phyloP scores from a whole-genome alignment of 148 eudicot genomes.

The Arctostaphylos glauca region DNA sequence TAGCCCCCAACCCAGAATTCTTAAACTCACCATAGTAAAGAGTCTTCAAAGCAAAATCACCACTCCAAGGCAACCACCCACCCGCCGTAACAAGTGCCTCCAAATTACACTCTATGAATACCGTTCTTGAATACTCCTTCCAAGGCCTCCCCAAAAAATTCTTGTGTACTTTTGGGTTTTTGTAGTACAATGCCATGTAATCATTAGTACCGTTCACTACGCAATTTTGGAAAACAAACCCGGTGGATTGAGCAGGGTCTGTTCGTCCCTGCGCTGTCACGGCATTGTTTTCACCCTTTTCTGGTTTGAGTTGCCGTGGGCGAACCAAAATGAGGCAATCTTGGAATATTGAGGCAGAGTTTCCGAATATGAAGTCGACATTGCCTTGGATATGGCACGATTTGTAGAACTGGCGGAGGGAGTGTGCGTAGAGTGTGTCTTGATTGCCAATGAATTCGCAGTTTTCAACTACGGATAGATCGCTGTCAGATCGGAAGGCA shows the following conservation, averaged over 20 bases:
- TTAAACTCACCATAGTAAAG: constrained; percentile 77
- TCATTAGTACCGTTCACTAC: constrained; percentile 61
- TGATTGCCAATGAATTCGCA: constrained; percentile 88
- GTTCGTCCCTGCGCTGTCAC: constrained; percentile 80
- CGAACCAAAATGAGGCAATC: constrained; percentile 65
- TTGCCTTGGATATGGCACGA: constrained; percentile 72
- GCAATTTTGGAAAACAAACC: constrained; percentile 64
- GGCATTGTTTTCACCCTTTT: constrained; percentile 75
- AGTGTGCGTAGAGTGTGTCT: constrained; percentile 84
- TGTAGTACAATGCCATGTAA: constrained; percentile 54
- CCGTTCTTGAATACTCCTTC: constrained; percentile 83
- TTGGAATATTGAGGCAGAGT: constrained; percentile 70
- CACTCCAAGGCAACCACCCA: constrained; percentile 81
- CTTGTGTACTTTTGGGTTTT: constrained; percentile 62
- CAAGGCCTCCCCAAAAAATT: constrained; percentile 83
- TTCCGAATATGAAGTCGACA: constrained; percentile 88
- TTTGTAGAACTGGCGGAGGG: constrained; percentile 76
- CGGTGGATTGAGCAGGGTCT: constrained; percentile 74
- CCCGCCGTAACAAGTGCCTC: constrained; percentile 41
- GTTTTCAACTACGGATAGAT: constrained; percentile 61
- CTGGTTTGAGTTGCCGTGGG: constrained; percentile 62
- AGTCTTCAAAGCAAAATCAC: constrained; percentile 55
- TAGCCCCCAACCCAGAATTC: constrained; percentile 59
- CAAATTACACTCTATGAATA: constrained; percentile 45
- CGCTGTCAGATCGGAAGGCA: constrained; percentile 86